These are phyloP conservation scores for Ophiostoma ips DNA, from an alignment of 2,329 filamentous ascomycete species.

Conservation along the genomic window DNA sequence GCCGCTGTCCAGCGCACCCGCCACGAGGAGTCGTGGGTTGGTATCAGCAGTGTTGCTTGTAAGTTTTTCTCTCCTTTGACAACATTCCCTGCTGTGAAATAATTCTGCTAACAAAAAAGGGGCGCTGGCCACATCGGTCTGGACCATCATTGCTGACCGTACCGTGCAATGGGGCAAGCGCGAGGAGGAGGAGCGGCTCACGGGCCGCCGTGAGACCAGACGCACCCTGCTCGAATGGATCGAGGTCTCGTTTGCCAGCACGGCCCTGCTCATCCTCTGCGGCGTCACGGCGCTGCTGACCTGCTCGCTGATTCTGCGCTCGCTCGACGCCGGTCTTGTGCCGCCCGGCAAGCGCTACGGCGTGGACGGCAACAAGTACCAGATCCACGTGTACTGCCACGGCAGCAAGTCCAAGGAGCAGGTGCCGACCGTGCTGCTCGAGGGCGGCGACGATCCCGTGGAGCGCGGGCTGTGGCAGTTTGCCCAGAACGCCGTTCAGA, in stretches of 20 bases:
- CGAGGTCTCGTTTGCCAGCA: slow-evolving; percentile 60
- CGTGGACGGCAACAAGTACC: slow-evolving; percentile 75
- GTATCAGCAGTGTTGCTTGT: slow-evolving; percentile 69
- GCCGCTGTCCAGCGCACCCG: slow-evolving; percentile 60
- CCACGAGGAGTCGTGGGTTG: slow-evolving; percentile 79
- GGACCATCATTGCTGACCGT: slow-evolving; percentile 65
- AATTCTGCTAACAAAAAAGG: slow-evolving; percentile 20
- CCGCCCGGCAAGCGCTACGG: slow-evolving; percentile 62
- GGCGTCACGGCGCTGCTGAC: slow-evolving; percentile 62
- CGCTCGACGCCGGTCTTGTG: slow-evolving; percentile 60
- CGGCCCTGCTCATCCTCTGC: slow-evolving; percentile 55
- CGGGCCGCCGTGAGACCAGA: slow-evolving; percentile 74
- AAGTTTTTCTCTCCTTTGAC: slow-evolving; percentile 14
- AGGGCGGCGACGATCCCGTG: slow-evolving; percentile 67
- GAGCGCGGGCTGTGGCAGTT: slow-evolving; percentile 70
- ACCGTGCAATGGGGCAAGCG: slow-evolving; percentile 83
- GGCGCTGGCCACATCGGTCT: slow-evolving; percentile 66
- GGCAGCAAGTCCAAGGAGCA: slow-evolving; percentile 53
- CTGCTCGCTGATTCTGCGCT: slow-evolving; percentile 62
- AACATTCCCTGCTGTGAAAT: too few relatives aligned
- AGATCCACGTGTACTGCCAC: slow-evolving; percentile 71
- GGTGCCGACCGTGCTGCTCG: slow-evolving; percentile 70
- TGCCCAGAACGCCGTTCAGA: slow-evolving; percentile 59
- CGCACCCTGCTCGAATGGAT: slow-evolving; percentile 74
- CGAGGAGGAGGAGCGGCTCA: slow-evolving; percentile 85